phyloP scores from a whole-genome alignment of 1,139 yeast genomes.

The Suhomyces bribrorum region DNA sequence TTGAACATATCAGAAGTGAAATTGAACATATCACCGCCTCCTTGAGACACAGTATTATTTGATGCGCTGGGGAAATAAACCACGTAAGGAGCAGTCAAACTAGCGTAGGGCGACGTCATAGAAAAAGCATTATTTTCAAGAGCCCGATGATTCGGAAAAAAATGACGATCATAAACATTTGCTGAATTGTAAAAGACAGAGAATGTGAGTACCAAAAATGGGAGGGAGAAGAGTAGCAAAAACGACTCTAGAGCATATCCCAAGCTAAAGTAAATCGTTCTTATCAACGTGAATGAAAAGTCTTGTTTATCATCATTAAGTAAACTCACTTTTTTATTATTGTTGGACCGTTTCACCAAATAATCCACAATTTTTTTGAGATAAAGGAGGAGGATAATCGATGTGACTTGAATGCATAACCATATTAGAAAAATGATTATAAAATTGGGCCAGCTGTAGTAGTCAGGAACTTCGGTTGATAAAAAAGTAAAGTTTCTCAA shows the following conservation, averaged over 20 bases:
- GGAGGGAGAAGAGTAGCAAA: conserved; percentile 42
- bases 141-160: conserved; percentile 18
- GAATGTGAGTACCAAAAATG: conserved; percentile 46
- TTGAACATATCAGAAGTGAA: not conserved
- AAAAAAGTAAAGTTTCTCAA: conserved; percentile 33
- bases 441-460: conserved; percentile 46
- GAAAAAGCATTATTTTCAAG: conserved; percentile 29
- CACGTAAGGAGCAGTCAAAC: conserved; percentile 18
- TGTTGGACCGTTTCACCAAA: conserved; percentile 13
- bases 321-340: conserved; percentile 6
- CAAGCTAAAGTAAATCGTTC: conserved; percentile 27
- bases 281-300: conserved; percentile 18
- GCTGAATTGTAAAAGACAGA: conserved; percentile 36
- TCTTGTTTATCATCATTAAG: conserved; percentile 10
- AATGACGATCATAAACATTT: conserved; percentile 16
- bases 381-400: conserved; percentile 26
- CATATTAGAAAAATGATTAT: conserved; percentile 36
- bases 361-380: conserved; percentile 19
- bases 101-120: conserved; percentile 29
- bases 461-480: conserved; percentile 26
- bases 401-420: conserved; percentile 24
- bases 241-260: conserved; percentile 40
- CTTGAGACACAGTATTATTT: conserved; percentile 1
- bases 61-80: not conserved
- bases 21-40: not conserved